These are phyloP conservation scores for Bretschneidera sinensis DNA, from an alignment of 345 rosid genomes.

Conservation along the genomic window DNA sequence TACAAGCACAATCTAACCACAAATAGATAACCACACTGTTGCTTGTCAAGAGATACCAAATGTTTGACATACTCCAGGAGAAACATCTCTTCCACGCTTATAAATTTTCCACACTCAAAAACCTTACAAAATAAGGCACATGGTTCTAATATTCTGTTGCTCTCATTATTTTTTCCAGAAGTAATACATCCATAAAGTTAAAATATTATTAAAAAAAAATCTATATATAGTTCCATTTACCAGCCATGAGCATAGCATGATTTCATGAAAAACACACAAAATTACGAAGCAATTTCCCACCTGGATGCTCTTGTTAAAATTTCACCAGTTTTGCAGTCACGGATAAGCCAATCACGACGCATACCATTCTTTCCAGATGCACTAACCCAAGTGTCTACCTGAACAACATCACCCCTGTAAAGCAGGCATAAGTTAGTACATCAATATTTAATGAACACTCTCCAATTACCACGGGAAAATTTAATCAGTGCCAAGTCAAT, in stretches of 20 bases:
- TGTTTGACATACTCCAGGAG: too few relatives aligned
- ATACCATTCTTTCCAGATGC: conserved; percentile 90
- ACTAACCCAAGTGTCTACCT: conserved; percentile 88
- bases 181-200: too few relatives aligned
- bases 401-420: conserved; percentile 89
- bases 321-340: conserved; percentile 73
- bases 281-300: conserved; percentile 31
- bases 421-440: conserved; percentile 4
- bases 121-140: too few relatives aligned
- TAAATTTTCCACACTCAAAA: too few relatives aligned
- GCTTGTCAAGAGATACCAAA: not conserved
- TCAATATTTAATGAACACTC: not conserved
- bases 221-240: too few relatives aligned
- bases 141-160: too few relatives aligned
- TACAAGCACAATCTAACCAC: not conserved
- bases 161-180: too few relatives aligned
- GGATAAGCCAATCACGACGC: conserved; percentile 94
- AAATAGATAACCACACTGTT: too few relatives aligned
- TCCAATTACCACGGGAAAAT: not conserved
- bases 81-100: too few relatives aligned
- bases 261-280: not conserved
- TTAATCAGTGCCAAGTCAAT: not conserved
- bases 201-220: too few relatives aligned
- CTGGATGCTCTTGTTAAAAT: conserved; percentile 84
- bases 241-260: not conserved